These are phyloP conservation scores for Alternaria viburni DNA, from an alignment of 2,329 filamentous ascomycete species.

Conservation along the genomic window DNA sequence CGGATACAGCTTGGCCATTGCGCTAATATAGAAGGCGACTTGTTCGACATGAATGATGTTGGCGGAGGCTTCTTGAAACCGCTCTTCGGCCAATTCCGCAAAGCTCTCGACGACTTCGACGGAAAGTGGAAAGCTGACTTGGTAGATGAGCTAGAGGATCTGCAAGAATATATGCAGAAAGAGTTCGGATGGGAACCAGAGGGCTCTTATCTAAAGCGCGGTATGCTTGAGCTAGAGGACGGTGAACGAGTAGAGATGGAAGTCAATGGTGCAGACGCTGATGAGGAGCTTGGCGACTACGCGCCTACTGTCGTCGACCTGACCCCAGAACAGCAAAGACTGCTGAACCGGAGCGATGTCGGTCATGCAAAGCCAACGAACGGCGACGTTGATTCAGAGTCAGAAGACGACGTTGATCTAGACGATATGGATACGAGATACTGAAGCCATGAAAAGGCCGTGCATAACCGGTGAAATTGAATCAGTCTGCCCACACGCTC, in stretches of 20 bases:
- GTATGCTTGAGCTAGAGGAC: constrained; percentile 67
- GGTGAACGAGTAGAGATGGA: constrained; percentile 68
- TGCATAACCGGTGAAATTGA: constrained; percentile 30
- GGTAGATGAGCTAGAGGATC: constrained; percentile 59
- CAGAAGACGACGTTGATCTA: constrained; percentile 48
- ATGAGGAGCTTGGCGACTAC: constrained; percentile 70
- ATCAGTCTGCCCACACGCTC: constrained; percentile 5
- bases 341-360: constrained; percentile 40
- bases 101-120: constrained; percentile 56
- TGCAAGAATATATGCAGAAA: constrained; percentile 61
- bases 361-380: constrained; percentile 23
- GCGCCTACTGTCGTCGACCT: constrained; percentile 66
- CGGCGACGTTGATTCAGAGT: constrained; percentile 39
- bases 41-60: constrained; percentile 65
- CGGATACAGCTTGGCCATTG: constrained; percentile 62
- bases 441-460: constrained; percentile 26
- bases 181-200: constrained; percentile 66
- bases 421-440: constrained; percentile 50
- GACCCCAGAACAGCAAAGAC: constrained; percentile 51
- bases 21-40: constrained; percentile 64
- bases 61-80: constrained; percentile 60
- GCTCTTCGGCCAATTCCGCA: constrained; percentile 61
- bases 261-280: constrained; percentile 60
- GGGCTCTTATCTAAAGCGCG: constrained; percentile 60
- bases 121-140: constrained; percentile 53